These are phyloP conservation scores for Coffea humblotiana DNA, from an alignment of 305 asterid genomes.

Conservation along the genomic window DNA sequence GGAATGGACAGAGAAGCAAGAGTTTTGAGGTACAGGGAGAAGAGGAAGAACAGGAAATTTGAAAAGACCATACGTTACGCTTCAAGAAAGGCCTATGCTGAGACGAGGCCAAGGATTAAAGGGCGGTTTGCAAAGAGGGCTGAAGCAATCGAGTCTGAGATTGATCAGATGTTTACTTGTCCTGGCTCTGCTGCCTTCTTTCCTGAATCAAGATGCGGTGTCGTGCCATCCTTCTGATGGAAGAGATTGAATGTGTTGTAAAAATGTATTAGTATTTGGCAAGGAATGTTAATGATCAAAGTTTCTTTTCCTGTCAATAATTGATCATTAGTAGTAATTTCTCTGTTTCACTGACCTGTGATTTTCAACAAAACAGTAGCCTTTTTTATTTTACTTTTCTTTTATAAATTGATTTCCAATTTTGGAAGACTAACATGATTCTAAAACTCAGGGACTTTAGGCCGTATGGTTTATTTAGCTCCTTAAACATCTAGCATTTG, in stretches of 20 bases:
- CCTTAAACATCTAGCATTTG: background rate
- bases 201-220: slow-evolving; percentile 51
- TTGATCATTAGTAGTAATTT: no score
- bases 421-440: background rate
- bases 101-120: slow-evolving; percentile 84
- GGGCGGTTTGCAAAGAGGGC: slow-evolving; percentile 85
- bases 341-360: background rate
- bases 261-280: slow-evolving; percentile 19
- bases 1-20: slow-evolving; percentile 78
- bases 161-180: slow-evolving; percentile 40
- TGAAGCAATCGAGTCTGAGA: slow-evolving; percentile 46
- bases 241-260: background rate
- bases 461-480: background rate
- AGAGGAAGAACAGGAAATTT: slow-evolving; percentile 78
- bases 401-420: background rate
- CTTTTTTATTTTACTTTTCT: background rate
- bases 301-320: background rate
- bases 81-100: slow-evolving; percentile 89
- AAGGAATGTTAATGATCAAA: slow-evolving; percentile 4
- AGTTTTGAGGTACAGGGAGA: slow-evolving; percentile 88
- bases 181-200: slow-evolving; percentile 38
- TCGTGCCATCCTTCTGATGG: slow-evolving; percentile 63
- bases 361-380: background rate
- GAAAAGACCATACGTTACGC: slow-evolving; percentile 92
- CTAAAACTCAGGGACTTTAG: background rate